These are phyloP conservation scores for Arctium lappa DNA, from an alignment of 129 eudicot genomes.

Conservation along the genomic window DNA sequence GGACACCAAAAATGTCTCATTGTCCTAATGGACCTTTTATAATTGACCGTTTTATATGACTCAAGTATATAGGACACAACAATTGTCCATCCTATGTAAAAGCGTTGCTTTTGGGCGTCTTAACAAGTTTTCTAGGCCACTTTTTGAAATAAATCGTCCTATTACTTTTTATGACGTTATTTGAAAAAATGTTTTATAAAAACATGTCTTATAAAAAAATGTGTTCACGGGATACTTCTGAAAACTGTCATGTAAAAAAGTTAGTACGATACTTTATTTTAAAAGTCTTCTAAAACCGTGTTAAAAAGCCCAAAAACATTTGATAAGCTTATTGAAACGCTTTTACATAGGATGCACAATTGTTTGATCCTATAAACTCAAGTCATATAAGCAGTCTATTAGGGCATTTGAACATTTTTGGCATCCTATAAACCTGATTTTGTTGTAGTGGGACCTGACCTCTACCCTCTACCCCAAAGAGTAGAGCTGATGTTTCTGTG, in stretches of 20 bases:
- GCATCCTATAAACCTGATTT: neutral
- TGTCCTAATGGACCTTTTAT: neutral
- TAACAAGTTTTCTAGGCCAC: neutral
- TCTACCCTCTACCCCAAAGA: neutral
- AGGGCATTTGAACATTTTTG: neutral
- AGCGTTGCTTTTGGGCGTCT: neutral
- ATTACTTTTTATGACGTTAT: neutral
- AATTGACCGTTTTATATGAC: neutral
- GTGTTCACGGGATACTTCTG: neutral
- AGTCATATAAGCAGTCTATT: neutral
- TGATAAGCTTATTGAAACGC: neutral
- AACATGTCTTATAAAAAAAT: neutral
- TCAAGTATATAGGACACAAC: neutral
- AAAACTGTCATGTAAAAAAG: neutral
- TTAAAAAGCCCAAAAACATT: neutral
- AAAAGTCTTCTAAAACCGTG: neutral
- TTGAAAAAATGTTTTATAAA: neutral
- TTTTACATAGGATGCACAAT: neutral
- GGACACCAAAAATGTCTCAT: neutral
- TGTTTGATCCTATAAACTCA: neutral
- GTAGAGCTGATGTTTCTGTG: neutral
- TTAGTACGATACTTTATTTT: neutral
- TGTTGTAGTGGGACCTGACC: too few relatives aligned
- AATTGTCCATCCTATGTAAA: neutral
- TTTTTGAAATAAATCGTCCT: neutral